These are phyloP conservation scores for Plasmodium reichenowi DNA, from an alignment of 169 alveolate genomes.

Conservation along the genomic window DNA sequence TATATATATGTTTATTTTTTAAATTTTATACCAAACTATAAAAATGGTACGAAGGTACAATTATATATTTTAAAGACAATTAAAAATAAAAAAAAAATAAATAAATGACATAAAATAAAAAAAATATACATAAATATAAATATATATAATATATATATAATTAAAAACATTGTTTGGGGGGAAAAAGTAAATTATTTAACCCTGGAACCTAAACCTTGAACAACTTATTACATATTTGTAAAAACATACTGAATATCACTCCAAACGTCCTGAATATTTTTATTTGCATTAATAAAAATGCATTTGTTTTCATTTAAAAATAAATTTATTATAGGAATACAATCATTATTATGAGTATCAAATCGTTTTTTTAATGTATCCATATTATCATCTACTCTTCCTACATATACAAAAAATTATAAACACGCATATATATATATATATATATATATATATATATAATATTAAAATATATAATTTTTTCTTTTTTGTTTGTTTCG, in stretches of 20 bases:
- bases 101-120: too few relatives aligned
- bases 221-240: constrained; percentile 42
- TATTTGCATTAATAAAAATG: constrained; percentile 84
- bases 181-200: too few relatives aligned
- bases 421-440: background rate
- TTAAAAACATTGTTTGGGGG: too few relatives aligned
- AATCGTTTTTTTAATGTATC: constrained; percentile 94
- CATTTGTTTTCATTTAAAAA: constrained; percentile 88
- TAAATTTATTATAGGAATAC: constrained; percentile 93
- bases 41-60: too few relatives aligned
- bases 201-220: too few relatives aligned
- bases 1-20: too few relatives aligned
- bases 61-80: too few relatives aligned
- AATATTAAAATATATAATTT: too few relatives aligned
- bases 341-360: constrained; percentile 91
- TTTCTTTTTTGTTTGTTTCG: background rate
- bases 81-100: too few relatives aligned
- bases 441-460: constrained; percentile 2
- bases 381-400: constrained; percentile 96
- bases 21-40: too few relatives aligned
- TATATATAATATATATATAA: too few relatives aligned
- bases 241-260: constrained; percentile 71
- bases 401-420: constrained; percentile 72
- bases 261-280: constrained; percentile 89
- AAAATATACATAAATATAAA: too few relatives aligned